A percentile compares a stretch with the other conserved stretches of the same genome.
phyloP scores from a whole-genome alignment of 257 asterid species.

The Voacanga thouarsii region DNA sequence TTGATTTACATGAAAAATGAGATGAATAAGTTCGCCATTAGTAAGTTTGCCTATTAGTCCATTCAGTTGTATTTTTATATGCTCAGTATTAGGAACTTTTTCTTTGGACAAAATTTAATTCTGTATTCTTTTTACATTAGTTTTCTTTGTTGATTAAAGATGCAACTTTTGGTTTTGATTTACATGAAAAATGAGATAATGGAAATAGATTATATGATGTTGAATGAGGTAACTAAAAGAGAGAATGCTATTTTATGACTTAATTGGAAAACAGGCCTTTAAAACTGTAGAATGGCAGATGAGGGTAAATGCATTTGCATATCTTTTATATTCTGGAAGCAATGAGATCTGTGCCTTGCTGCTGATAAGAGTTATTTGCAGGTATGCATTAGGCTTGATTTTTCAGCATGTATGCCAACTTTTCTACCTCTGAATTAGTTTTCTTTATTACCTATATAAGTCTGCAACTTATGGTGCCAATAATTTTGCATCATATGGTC shows the following conservation, averaged over 20 bases:
- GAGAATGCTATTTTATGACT: neutral
- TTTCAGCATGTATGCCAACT: neutral
- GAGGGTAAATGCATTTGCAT: neutral
- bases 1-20: neutral
- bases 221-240: neutral
- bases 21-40: neutral
- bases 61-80: neutral
- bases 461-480: neutral
- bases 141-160: neutral
- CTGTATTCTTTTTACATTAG: neutral
- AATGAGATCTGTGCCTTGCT: neutral
- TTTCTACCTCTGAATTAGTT: neutral
- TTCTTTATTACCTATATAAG: neutral
- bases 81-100: neutral
- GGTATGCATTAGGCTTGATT: neutral
- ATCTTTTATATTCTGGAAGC: neutral
- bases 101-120: neutral
- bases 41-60: neutral
- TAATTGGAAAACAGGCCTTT: neutral
- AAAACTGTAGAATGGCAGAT: neutral
- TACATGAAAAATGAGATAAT: neutral
- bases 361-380: neutral
- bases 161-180: neutral
- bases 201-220: neutral
- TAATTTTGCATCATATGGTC: neutral